Percentiles rank a stretch among this genome's conserved stretches.
These are phyloP conservation scores for Sabuloglossum arenarium DNA, from an alignment of 495 filamentous ascomycete genomes.

Conservation along the genomic window DNA sequence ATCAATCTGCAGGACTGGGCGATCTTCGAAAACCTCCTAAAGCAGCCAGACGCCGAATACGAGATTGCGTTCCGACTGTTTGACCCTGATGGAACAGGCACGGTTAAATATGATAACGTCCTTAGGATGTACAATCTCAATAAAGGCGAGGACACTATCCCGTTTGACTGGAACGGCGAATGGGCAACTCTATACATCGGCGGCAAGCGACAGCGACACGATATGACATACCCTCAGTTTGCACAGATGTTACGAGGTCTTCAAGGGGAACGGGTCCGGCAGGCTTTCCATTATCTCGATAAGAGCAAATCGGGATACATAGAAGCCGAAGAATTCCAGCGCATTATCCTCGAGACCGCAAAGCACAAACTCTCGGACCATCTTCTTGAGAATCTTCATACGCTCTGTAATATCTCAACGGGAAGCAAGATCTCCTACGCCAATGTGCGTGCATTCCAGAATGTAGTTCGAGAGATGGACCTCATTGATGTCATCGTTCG, in stretches of 20 bases:
- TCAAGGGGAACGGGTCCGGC: conserved; percentile 84
- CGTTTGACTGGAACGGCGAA: conserved; percentile 92
- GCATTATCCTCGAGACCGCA: conserved; percentile 86
- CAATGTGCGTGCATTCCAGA: conserved; percentile 92
- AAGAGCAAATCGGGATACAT: conserved; percentile 95
- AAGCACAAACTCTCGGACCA: conserved; percentile 95
- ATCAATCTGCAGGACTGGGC: conserved; percentile 72
- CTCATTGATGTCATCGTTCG: conserved; percentile 81
- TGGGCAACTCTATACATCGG: conserved; percentile 95
- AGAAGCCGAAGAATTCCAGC: conserved; percentile 85
- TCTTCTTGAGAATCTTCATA: conserved; percentile 78
- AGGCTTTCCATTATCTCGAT: conserved; percentile 85
- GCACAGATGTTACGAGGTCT: conserved; percentile 93
- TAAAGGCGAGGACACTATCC: conserved; percentile 60
- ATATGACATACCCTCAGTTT: conserved; percentile 91
- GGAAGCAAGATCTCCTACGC: conserved; percentile 92
- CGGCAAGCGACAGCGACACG: conserved; percentile 59
- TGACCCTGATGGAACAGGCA: conserved; percentile 60
- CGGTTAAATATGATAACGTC: conserved; percentile 75
- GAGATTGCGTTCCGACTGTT: conserved; percentile 96
- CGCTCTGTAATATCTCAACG: conserved; percentile 83
- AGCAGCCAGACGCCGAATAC: conserved; percentile 92
- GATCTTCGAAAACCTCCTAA: conserved; percentile 79
- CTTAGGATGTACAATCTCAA: conserved; percentile 59
- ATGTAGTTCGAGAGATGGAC: conserved; percentile 93